phyloP scores from a whole-genome alignment of 176 grass and related monocot species.

The Bonia amplexicaulis region DNA sequence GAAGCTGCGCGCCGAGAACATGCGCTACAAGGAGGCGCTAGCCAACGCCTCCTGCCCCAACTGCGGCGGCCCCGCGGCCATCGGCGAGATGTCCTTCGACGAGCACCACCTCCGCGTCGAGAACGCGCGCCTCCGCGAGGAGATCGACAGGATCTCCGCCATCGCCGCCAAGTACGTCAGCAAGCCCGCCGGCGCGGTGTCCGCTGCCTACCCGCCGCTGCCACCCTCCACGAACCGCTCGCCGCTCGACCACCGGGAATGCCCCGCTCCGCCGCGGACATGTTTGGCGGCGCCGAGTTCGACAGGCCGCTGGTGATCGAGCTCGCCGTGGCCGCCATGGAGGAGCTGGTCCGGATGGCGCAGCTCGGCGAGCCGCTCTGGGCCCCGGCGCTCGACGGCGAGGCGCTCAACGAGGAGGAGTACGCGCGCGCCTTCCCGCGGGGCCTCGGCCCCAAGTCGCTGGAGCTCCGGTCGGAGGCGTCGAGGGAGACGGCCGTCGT shows the following conservation, averaged over 20 bases:
- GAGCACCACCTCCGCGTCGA: constrained; percentile 82
- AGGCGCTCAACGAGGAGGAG: constrained; percentile 62
- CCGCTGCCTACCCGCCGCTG: constrained; percentile 19
- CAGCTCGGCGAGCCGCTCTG: constrained; percentile 73
- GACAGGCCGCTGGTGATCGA: constrained; percentile 80
- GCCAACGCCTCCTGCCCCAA: constrained; percentile 72
- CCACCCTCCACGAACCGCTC: constrained; percentile 27
- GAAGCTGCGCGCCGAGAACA: constrained; percentile 72
- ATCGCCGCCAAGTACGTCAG: constrained; percentile 80
- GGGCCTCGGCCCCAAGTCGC: constrained; percentile 57
- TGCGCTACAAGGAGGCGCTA: constrained; percentile 73
- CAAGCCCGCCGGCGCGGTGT: constrained; percentile 36
- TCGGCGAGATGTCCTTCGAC: constrained; percentile 91
- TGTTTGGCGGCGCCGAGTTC: constrained; percentile 47
- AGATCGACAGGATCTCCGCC: constrained; percentile 82
- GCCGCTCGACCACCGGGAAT: constrained; percentile 46
- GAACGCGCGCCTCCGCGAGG: constrained; percentile 73
- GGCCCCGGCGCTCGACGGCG: constrained; percentile 27
- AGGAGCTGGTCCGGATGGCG: constrained; percentile 76
- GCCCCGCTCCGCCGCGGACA: background rate
- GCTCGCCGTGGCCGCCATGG: constrained; percentile 87
- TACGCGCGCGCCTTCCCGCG: constrained; percentile 54
- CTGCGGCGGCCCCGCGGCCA: constrained; percentile 71
- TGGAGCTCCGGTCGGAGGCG: constrained; percentile 56
- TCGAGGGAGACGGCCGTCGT: constrained; percentile 59